Conservation (phyloP, 306 rosid genomes). For the Boehmeria nivea region DNA sequence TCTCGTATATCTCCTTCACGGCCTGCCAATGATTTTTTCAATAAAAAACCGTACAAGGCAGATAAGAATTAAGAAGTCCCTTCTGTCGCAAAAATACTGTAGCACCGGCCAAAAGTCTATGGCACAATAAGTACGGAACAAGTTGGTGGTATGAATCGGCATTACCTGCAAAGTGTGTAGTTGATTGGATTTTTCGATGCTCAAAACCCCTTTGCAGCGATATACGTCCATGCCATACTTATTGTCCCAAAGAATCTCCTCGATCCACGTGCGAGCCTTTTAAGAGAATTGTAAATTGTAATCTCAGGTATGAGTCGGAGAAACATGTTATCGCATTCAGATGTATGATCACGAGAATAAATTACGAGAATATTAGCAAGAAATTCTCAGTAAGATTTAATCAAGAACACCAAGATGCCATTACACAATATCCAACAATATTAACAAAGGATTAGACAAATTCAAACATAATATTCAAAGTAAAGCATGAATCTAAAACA, state of each 20-base stretch:
- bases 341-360: too few relatives aligned
- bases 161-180: slow-evolving; percentile 87
- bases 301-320: slow-evolving; percentile 10
- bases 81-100: not conserved
- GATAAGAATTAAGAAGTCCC: not conserved
- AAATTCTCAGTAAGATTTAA: too few relatives aligned
- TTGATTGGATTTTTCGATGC: slow-evolving; percentile 54
- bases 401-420: too few relatives aligned
- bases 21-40: slow-evolving; percentile 42
- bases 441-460: too few relatives aligned
- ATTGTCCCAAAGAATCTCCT: slow-evolving; percentile 98
- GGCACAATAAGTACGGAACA: slow-evolving; percentile 1
- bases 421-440: too few relatives aligned
- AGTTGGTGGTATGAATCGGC: not conserved
- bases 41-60: not conserved
- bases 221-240: slow-evolving; percentile 83
- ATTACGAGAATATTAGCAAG: too few relatives aligned
- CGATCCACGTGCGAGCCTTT: slow-evolving; percentile 78
- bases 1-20: slow-evolving; percentile 83
- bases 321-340: not conserved
- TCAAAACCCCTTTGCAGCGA: slow-evolving; percentile 86
- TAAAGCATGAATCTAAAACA: too few relatives aligned
- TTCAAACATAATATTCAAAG: too few relatives aligned
- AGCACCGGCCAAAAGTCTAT: too few relatives aligned
- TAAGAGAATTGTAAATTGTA: not conserved